Evolutionary conservation across 2,329 filamentous ascomycete species (phyloP), one percentile per base, ranked within the genome.

Genomic region (Exophiala sp.): DNA sequence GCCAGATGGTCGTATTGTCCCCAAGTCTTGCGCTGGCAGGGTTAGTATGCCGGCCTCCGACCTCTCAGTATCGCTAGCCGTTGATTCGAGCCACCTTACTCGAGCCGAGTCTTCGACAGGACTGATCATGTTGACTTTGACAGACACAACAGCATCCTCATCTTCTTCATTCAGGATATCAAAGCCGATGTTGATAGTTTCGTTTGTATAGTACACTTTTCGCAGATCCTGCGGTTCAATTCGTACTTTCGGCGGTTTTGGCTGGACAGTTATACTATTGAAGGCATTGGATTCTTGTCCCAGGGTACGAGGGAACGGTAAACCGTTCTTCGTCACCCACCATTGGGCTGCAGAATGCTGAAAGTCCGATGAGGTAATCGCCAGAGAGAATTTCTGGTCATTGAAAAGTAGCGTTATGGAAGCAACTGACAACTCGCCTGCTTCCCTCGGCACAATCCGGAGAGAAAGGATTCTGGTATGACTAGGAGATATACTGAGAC

Each of bases 241-340:
- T 62, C 89, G 85, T 75, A 99, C 84, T 71, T 96, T 97, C 0
- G 94, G 94, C 24, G 92, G 94, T 61, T 95, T 88, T 1, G 94
- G 92, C 50, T 91, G 78, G 20, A 99, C 84, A 52, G 83, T 85
- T 52, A 95, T 81, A 1, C 75, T 73, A 33, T 81, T 74, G 39
- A 43, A 57, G 1, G 76, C 75, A 52, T 80, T 75, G 36, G 72
- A 67, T 50, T 72, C 71, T 49, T 74, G 74, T 18, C 75, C 71
- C 20, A 78, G 65, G 40, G 66, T 66, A 61, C 71, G 73, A 44
- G 65, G 63, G 21, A 68, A 53, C 7, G 68, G 61, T 2, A 66
- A 68, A 24, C 69, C 70, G 20, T 65, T 62, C 33, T 66, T 71
- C 10, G 69, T 57, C 35, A 68, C 65, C 75, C 75, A 78, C 72